Percentiles rank a stretch among this genome's conserved stretches.
Evolutionary conservation across 495 filamentous ascomycete species (phyloP).

Genomic region (Hypomontagnella submonticulosa): DNA sequence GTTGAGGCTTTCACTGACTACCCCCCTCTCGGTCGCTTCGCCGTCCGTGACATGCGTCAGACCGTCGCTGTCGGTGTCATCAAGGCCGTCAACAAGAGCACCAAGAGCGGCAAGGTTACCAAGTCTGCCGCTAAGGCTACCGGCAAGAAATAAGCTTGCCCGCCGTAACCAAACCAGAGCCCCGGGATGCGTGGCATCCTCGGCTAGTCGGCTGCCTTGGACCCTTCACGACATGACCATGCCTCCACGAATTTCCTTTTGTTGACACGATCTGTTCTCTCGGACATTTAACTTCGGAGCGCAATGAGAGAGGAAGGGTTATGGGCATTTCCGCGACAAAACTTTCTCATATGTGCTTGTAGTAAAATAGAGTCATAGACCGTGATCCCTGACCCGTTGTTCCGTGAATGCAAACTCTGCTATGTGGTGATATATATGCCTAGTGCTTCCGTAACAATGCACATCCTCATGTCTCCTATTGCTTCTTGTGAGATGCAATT

Average conservation of each 20-base stretch:
- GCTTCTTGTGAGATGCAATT: too few relatives aligned
- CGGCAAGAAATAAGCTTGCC: slow-evolving; percentile 62
- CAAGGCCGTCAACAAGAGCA: slow-evolving; percentile 68
- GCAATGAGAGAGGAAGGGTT: slow-evolving; percentile 57
- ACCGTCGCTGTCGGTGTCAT: slow-evolving; percentile 98
- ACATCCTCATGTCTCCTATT: not conserved
- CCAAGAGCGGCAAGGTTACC: slow-evolving; percentile 61
- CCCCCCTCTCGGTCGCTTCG: slow-evolving; percentile 98
- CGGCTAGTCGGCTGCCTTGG: slow-evolving; percentile 21
- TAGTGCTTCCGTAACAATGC: not conserved
- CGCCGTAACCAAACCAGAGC: slow-evolving; percentile 6
- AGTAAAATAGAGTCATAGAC: slow-evolving; percentile 64
- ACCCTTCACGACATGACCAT: slow-evolving; percentile 36
- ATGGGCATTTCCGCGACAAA: slow-evolving; percentile 57
- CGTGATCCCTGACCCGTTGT: slow-evolving; percentile 22
- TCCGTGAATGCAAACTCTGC: slow-evolving; percentile 18
- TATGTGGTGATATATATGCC: slow-evolving; percentile 10
- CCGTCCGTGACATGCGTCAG: slow-evolving; percentile 92
- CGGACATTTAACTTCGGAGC: slow-evolving; percentile 58
- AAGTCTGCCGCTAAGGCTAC: slow-evolving; percentile 83
- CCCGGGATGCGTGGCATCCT: slow-evolving; percentile 5
- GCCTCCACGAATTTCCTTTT: slow-evolving; percentile 52
- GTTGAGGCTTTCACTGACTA: slow-evolving; percentile 99
- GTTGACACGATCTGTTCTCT: slow-evolving; percentile 57
- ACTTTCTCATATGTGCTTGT: slow-evolving; percentile 63